Conservation (phyloP, 768 basidiomycete species). For the Lentinula edodes region DNA sequence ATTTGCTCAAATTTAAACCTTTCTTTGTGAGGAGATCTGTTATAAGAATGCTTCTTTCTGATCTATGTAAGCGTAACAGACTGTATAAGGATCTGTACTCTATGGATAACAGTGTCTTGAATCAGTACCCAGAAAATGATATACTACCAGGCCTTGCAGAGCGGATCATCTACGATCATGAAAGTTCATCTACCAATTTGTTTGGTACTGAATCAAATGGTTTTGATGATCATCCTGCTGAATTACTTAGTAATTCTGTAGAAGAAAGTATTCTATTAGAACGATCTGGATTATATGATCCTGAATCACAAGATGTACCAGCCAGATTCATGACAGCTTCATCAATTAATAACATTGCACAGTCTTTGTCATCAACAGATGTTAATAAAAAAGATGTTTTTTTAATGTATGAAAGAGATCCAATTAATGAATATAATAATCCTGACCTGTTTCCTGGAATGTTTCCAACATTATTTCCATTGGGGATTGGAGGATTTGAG, state of each 20-base stretch:
- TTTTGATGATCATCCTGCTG: background rate
- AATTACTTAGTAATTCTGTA: background rate
- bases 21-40: background rate
- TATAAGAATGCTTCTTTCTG: background rate
- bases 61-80: background rate
- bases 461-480: no score
- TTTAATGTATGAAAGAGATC: no score
- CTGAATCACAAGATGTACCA: background rate
- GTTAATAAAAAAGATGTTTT: no score
- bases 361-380: no score
- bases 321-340: conserved; percentile 1
- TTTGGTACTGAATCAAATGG: background rate
- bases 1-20: background rate
- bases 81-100: background rate
- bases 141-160: background rate
- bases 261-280: background rate
- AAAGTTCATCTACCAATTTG: background rate
- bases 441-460: background rate
- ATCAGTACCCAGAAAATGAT: background rate
- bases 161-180: background rate
- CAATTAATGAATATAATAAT: conserved; percentile 4
- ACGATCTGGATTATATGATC: background rate
- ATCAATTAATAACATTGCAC: no score
- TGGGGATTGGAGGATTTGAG: conserved; percentile 8
- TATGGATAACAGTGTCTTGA: background rate